phyloP scores from a whole-genome alignment of 169 alveolate genomes.

The Plasmodium berghei region DNA sequence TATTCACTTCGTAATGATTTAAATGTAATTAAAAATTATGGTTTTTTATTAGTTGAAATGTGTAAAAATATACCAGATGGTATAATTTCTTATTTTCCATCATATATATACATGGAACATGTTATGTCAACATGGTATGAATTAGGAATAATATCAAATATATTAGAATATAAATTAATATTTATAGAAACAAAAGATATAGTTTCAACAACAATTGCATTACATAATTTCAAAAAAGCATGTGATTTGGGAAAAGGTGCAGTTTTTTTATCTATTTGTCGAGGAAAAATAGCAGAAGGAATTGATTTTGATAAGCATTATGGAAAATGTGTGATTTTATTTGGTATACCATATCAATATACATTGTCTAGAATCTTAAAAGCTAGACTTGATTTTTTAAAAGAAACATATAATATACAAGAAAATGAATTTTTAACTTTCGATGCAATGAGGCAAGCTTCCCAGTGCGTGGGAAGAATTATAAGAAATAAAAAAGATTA shows the following conservation, averaged over 20 bases:
- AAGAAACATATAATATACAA: constrained; percentile 89
- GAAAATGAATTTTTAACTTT: constrained; percentile 97
- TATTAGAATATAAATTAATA: constrained; percentile 94
- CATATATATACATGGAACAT: constrained; percentile 93
- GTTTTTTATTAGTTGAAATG: constrained; percentile 92
- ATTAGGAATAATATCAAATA: constrained; percentile 92
- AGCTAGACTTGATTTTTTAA: constrained; percentile 91
- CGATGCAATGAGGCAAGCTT: constrained; percentile 99
- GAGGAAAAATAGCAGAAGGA: constrained; percentile 99
- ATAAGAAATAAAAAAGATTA: constrained; percentile 94
- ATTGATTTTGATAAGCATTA: constrained; percentile 98
- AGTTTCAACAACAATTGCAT: constrained; percentile 95
- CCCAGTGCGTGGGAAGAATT: constrained; percentile 98
- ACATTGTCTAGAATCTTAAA: constrained; percentile 93
- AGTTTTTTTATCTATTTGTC: constrained; percentile 95
- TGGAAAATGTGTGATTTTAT: constrained; percentile 97
- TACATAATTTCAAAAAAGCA: constrained; percentile 93
- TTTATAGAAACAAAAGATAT: constrained; percentile 98
- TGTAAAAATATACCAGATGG: constrained; percentile 96
- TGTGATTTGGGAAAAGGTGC: constrained; percentile 99
- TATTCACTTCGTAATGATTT: constrained; percentile 94
- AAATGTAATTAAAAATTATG: constrained; percentile 94
- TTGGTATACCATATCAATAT: constrained; percentile 97
- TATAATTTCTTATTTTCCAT: constrained; percentile 97
- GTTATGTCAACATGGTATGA: constrained; percentile 96